Base-by-base conservation (phyloP, 1,284 basidiomycete species). In the Apiotrichum mycotoxinovorans region DNA sequence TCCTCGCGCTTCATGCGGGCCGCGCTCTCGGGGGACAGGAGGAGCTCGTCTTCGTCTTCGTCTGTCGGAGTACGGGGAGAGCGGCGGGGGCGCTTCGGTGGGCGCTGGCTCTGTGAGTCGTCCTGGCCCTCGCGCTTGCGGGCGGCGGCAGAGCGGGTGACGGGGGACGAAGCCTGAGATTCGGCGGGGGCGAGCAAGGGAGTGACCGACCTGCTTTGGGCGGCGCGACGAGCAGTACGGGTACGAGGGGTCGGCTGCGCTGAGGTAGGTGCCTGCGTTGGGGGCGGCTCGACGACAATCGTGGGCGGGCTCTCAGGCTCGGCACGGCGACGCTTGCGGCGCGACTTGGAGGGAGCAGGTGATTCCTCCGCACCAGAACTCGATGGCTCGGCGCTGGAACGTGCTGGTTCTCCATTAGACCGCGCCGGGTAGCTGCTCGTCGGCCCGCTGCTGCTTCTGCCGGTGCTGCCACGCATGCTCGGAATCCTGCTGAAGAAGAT, bases 21-120 rank as follows among this genome's bases (percentile, higher is more conserved):
- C 15, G 68, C 68, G 11, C 59, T 54, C 51, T 67, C 65, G 20
- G 69, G 69, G 27, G 58, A 63, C 5, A 69, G 52, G 14, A 33
- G 17, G 2, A 33, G 25, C 8, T 43, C 37, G 22, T 52, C 56
- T 14, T 47, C 52, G 15, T 38, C 42, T 22, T 34, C 40, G 46
- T 40, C 47, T 23, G 26, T 8, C 14, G 23, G 8, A 34, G 14
- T 38, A 20, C 53, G 30, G 7, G 38, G 27, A 3, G 53, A 25
- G 2, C 46, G 46, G 17, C 52, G 45, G 34, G 40, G 47, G 11
- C 51, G 52, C 43, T 51, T 58, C 8, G 48, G 23, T 30, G 17
- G 23, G 37, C 55, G 55, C 20, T 34, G 33, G 44, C 44, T 46
- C 27, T 33, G 40, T 8, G 57, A 33, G 2, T 41, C 22, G 18